These are phyloP conservation scores for Erodium texanum DNA, from an alignment of 441 rosid species.

Conservation along the genomic window DNA sequence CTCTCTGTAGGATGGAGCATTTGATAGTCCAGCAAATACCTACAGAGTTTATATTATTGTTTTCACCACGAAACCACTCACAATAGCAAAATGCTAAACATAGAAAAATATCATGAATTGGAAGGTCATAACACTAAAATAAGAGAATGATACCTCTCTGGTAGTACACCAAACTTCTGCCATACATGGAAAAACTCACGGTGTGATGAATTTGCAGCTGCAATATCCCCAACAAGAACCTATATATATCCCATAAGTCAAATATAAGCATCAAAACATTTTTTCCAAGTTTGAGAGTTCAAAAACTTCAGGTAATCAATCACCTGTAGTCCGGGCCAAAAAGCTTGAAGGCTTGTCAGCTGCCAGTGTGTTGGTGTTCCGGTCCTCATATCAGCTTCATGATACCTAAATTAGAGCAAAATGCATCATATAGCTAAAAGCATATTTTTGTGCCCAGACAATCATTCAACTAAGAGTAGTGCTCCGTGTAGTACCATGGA, in stretches of 20 bases:
- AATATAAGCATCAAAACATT: conserved; percentile 8
- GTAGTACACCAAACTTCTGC: conserved; percentile 81
- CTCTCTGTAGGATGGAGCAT: conserved; percentile 83
- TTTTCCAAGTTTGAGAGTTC: not conserved
- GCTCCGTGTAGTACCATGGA: conserved; percentile 52
- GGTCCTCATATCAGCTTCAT: conserved; percentile 92
- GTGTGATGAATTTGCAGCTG: conserved; percentile 84
- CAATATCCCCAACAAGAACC: conserved; percentile 91
- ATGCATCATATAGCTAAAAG: conserved; percentile 8
- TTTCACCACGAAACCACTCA: not conserved
- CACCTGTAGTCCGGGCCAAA: conserved; percentile 98
- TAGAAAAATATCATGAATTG: not conserved
- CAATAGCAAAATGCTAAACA: not conserved
- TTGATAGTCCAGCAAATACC: conserved; percentile 83
- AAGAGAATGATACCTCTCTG: conserved; percentile 50
- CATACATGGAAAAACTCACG: conserved; percentile 77
- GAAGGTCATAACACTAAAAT: conserved; percentile 1
- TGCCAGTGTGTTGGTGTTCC: conserved; percentile 98
- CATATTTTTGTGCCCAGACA: not conserved
- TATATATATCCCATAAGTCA: conserved; percentile 25
- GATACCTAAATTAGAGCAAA: conserved; percentile 52
- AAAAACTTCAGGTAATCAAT: conserved; percentile 19
- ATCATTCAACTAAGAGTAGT: not conserved
- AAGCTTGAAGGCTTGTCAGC: conserved; percentile 96
- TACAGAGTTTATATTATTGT: conserved; percentile 19